Percentiles rank a stretch among this genome's conserved stretches.
These are phyloP conservation scores for Schizosaccharomyces octosporus DNA, from an alignment of 805 yeast species.

Conservation along the genomic window DNA sequence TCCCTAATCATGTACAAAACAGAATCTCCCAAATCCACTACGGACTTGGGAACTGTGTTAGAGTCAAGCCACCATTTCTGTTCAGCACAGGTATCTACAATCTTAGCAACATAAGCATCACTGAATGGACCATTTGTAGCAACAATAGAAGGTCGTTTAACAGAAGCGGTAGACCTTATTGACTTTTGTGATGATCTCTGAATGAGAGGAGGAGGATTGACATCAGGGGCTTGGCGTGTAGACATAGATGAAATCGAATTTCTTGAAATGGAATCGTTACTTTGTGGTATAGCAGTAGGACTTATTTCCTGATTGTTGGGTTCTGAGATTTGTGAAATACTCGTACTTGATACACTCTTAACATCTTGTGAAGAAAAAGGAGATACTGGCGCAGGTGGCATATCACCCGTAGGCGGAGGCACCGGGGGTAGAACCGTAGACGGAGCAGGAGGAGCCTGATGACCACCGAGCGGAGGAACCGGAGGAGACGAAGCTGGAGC, in stretches of 20 bases:
- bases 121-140: not conserved
- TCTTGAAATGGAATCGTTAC: too few species aligned
- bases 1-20: not conserved
- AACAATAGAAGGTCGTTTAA: not conserved
- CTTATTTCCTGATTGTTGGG: too few species aligned
- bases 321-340: too few species aligned
- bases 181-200: not conserved
- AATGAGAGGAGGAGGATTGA: not conserved
- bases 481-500: slow-evolving; percentile 5
- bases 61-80: not conserved
- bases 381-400: slow-evolving; percentile 3
- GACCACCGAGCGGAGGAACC: slow-evolving; percentile 3
- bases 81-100: not conserved
- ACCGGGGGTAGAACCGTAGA: slow-evolving; percentile 2
- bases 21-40: not conserved
- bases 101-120: not conserved
- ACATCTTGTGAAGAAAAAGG: not conserved
- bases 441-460: slow-evolving; percentile 3
- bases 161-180: not conserved
- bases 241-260: too few species aligned
- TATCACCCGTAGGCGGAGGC: slow-evolving; percentile 4
- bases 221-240: too few species aligned
- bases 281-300: too few species aligned
- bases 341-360: too few species aligned
- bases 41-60: not conserved